phyloP scores from a whole-genome alignment of 768 basidiomycete genomes.

The Candolleomyces efflorescens region DNA sequence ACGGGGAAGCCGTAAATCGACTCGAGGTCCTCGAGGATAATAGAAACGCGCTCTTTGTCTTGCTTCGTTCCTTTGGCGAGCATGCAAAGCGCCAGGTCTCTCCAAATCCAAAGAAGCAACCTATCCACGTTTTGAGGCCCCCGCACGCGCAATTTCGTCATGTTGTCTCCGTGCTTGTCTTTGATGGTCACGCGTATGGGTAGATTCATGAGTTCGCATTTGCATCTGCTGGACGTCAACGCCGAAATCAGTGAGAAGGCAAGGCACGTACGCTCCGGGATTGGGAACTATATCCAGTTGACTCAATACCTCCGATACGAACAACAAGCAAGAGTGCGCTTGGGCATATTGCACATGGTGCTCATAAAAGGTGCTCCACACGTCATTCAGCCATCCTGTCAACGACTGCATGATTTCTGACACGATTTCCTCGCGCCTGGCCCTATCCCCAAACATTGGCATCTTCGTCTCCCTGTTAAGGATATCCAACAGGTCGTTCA shows the following conservation, averaged over 20 bases:
- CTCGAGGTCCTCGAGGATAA: conserved; percentile 61
- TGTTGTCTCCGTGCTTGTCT: conserved; percentile 32
- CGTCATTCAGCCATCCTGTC: conserved; percentile 54
- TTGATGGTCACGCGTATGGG: conserved; percentile 44
- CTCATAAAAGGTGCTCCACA: conserved; percentile 62
- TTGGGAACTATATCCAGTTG: conserved; percentile 34
- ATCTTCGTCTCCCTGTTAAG: conserved; percentile 51
- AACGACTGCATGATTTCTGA: conserved; percentile 53
- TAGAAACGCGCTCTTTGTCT: conserved; percentile 33
- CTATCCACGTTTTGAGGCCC: conserved; percentile 45
- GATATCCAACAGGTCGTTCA: conserved; percentile 48
- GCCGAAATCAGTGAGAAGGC: background rate
- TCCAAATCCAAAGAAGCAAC: conserved; percentile 62
- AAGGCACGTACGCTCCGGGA: conserved; percentile 33
- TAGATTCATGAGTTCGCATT: conserved; percentile 45
- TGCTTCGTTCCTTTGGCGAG: conserved; percentile 32
- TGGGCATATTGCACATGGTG: conserved; percentile 44
- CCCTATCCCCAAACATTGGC: conserved; percentile 48
- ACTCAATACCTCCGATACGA: conserved; percentile 41
- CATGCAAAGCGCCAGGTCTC: conserved; percentile 60
- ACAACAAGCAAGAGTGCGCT: conserved; percentile 56
- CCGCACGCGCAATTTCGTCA: conserved; percentile 45
- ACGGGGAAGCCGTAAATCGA: conserved; percentile 43
- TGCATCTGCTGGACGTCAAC: conserved; percentile 39
- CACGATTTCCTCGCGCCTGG: conserved; percentile 51